A percentile compares a stretch with the other conserved stretches of the same genome.
Evolutionary conservation across 148 eudicot species (phyloP).

Genomic region (Camellia japonica): DNA sequence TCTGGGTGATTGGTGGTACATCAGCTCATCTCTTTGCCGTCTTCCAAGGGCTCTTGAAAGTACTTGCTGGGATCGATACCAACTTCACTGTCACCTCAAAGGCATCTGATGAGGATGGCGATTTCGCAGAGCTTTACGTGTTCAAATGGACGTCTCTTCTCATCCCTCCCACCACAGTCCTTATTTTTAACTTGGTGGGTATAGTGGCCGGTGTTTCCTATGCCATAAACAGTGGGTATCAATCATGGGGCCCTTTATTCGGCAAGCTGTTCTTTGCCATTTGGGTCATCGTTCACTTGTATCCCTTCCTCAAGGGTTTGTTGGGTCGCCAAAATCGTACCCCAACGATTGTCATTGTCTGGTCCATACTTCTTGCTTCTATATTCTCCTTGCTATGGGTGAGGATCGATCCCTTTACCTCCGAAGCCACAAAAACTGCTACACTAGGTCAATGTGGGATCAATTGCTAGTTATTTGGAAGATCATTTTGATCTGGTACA

Average conservation of each 20-base stretch:
- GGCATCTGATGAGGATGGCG: constrained; percentile 56
- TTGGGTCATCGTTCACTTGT: constrained; percentile 58
- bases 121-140: constrained; percentile 47
- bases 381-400: constrained; percentile 61
- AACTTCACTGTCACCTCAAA: constrained; percentile 65
- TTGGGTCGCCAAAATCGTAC: constrained; percentile 58
- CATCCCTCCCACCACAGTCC: constrained; percentile 55
- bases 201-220: constrained; percentile 46
- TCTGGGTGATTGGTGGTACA: constrained; percentile 64
- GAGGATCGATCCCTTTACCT: constrained; percentile 43
- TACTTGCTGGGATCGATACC: constrained; percentile 60
- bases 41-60: constrained; percentile 64
- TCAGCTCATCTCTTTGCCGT: constrained; percentile 60
- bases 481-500: not conserved
- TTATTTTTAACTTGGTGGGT: constrained; percentile 45
- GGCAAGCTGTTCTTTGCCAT: constrained; percentile 55
- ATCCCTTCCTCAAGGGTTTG: constrained; percentile 61
- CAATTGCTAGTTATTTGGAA: constrained; percentile 29
- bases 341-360: constrained; percentile 51
- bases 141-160: constrained; percentile 60
- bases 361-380: constrained; percentile 56
- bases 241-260: constrained; percentile 51
- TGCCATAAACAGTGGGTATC: constrained; percentile 57
- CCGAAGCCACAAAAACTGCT: not conserved
- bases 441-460: constrained; percentile 40